Evolutionary conservation across 2,329 filamentous ascomycete species (phyloP), one percentile per base, ranked within the genome.

Genomic region (Pezicula carpinea): DNA sequence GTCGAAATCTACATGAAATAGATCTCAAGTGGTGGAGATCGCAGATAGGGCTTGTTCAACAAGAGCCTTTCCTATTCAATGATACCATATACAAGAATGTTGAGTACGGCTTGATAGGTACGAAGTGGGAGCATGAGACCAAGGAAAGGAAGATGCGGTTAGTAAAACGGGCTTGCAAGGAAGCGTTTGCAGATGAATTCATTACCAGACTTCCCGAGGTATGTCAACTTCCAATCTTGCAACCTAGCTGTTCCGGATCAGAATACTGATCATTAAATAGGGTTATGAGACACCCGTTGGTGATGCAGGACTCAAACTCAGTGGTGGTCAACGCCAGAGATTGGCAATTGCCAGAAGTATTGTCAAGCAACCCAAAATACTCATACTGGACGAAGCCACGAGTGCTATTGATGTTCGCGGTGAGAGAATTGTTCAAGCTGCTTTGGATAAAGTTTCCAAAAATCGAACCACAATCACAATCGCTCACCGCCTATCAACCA

Each of bases 271-370:
- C 26, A 51, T 31, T 17, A 18, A 80, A 7, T 21, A 86, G 69
- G 79, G 80, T 1, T 90, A 90, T 58, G 74, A 84, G 4, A 89
- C 87, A 0, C 65, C 76, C 3, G 87, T 92, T 1, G 88, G 88
- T 1, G 86, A 91, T 56, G 77, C 77, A 19, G 88, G 88, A 3
- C 82, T 84, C 40, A 88, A 87, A 61, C 70, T 93, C 1, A 89
- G 84, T 14, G 85, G 87, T 14, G 89, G 89, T 0, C 88, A 95
- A 61, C 76, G 86, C 6, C 88, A 93, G 62, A 77, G 89, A 2
- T 76, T 93, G 13, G 85, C 87, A 3, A 89, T 48, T 81, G 84
- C 1, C 1, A 75, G 87, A 23, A 83, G 82, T 33, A 88, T 92
- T 50, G 75, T 91, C 39, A 80, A 84, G 48, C 74, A 83, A 50